Evolutionary conservation across 2,329 filamentous ascomycete genomes (phyloP), one percentile per base, ranked within the genome.

Genomic region (Xylaria multiplex): DNA sequence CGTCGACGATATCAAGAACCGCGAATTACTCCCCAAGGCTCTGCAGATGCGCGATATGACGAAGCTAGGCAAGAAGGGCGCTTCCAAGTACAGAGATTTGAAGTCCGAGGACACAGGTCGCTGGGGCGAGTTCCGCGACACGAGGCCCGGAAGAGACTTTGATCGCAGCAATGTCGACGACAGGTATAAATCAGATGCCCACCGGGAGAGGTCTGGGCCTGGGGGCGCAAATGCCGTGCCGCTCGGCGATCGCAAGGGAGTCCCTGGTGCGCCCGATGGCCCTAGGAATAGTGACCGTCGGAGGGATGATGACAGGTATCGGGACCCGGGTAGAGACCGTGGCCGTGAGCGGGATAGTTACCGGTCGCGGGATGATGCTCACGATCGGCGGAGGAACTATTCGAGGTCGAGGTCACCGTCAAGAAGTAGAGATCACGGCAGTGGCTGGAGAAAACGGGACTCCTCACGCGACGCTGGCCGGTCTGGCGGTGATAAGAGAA

Each of bases 31-130:
- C 73, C 96, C 96, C 2, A 90, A 97, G 81, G 96, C 94, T 71
- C 89, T 99, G 83, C 93, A 97, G 81, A 89, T 96, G 74, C 85
- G 96, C 63, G 96, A 98, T 79, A 93, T 96, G 91, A 95, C 94
- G 14, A 95, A 94, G 81, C 80, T 99, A 30, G 96, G 96, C 24
- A 93, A 91, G 81, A 97, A 97, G 82, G 95, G 96, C 22, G 89
- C 92, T 32, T 94, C 93, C 6, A 92, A 91, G 78, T 98, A 98
- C 80, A 91, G 87, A 73, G 96, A 99, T 79, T 85, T 99, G 75
- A 90, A 90, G 77, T 88, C 84, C 14, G 95, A 99, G 80, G 96
- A 99, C 79, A 99, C 96, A 0, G 96, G 96, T 0, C 84, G 86
- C 35, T 97, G 94, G 91, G 95, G 91, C 3, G 84, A 89, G 54